These are phyloP conservation scores for Umbelopsis isabellina DNA, from an alignment of 192 early-diverging fungal species.

Conservation along the genomic window DNA sequence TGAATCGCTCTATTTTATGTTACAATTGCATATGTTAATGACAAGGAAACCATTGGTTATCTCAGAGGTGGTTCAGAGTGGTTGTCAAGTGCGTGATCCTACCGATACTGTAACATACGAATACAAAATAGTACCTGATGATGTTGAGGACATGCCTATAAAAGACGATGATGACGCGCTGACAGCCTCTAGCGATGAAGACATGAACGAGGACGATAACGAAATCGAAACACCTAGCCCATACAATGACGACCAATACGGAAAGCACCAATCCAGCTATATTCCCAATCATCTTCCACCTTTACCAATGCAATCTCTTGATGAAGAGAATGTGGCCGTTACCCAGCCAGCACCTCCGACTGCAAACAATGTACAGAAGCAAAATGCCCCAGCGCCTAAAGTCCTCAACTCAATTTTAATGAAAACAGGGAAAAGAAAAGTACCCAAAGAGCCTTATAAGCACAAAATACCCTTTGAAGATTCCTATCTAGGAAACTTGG, in stretches of 20 bases:
- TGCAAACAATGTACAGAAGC: background rate
- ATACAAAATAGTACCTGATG: slow-evolving; percentile 38
- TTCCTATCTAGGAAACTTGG: slow-evolving; percentile 25
- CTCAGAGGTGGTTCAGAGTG: slow-evolving; percentile 28
- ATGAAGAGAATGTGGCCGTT: slow-evolving; percentile 4
- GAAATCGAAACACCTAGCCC: slow-evolving; percentile 16
- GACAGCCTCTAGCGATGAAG: slow-evolving; percentile 36
- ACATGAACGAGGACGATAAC: slow-evolving; percentile 39
- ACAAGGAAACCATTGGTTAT: slow-evolving; percentile 9
- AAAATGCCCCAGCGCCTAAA: slow-evolving; percentile 2
- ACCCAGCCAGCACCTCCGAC: background rate
- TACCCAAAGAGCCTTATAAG: slow-evolving; percentile 28
- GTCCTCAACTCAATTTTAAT: background rate
- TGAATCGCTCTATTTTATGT: background rate
- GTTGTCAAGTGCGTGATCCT: slow-evolving; percentile 19
- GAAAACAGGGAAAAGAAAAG: slow-evolving; percentile 5
- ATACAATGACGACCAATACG: background rate
- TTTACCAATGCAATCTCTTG: slow-evolving; percentile 9
- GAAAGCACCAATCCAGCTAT: slow-evolving; percentile 10
- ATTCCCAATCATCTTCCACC: slow-evolving; percentile 20
- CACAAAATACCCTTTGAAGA: slow-evolving; percentile 39
- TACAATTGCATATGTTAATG: background rate
- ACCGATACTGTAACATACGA: slow-evolving; percentile 33
- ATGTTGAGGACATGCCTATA: slow-evolving; percentile 25
- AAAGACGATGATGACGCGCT: slow-evolving; percentile 3